Base-by-base conservation (phyloP, 108 stramenopile genomes). In the Nitzschia inconspicua region DNA sequence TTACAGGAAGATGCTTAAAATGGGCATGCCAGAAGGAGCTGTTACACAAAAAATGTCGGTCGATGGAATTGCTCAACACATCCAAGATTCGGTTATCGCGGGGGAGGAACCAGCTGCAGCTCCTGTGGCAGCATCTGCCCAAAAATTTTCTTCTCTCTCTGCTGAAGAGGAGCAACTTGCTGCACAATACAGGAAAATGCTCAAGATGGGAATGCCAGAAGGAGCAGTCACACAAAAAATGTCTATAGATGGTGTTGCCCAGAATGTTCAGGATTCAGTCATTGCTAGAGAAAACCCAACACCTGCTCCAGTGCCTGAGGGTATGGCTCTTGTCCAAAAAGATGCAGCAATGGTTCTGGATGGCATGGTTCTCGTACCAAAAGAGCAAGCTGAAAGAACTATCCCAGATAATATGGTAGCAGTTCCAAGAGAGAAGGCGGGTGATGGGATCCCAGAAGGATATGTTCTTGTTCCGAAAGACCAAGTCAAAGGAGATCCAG, bases 11-110 rank as follows among this genome's bases (percentile, higher is more conserved):
- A 78, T 72, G 77, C 29, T 72, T 13, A 53, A 39, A 36, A 72
- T 72, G 71, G 66, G 70, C 8, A 49, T 78, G 44, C 77, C 77
- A 3, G 56, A 47, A 18, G 66, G 61, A 11, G 77, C 77, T 31
- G 62, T 78, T 40, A 39, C 41, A 7, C 44, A 52, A 22, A 63
- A 72, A 32, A 72, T 72, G 70, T 37, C 0, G 16, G 35, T 47
- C 0, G 70, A 63, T n/a, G 63, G 48, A 14, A 57, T 58, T 18
- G 46, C 47, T 20, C 50, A 64, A 51, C 26, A 58, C 19, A 59
- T 72, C 18, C 63, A 58, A 1, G 56, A 72, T 39, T 37, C 63
- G 1, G 70, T 72, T 31, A 19, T 62, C 9, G 44, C 54, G 34
- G 35, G 37, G 24, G 70, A 50, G 26, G 61, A 42, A 16, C 48